Evolutionary conservation across 148 eudicot genomes (phyloP).

Genomic region (Diospyros lotus): DNA sequence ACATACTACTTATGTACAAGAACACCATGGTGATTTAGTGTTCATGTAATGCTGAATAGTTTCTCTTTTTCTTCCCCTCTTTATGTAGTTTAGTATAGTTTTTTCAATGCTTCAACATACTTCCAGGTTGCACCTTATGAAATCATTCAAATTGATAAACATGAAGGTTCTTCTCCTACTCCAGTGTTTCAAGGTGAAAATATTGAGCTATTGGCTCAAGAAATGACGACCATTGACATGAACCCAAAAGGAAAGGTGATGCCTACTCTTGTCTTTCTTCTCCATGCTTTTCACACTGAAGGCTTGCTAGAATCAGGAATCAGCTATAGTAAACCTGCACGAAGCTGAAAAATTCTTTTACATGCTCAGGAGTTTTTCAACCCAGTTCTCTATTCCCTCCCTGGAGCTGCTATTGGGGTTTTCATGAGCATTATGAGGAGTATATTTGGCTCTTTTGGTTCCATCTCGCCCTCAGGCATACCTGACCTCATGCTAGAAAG

Average conservation of each 20-base stretch:
- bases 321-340: neutral
- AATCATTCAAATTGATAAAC: too few species aligned
- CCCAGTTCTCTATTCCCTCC: conserved; percentile 32
- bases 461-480: conserved; percentile 32
- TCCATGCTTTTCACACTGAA: neutral
- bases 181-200: too few species aligned
- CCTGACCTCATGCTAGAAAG: conserved; percentile 26
- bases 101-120: neutral
- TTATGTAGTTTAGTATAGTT: neutral
- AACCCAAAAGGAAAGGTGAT: conserved; percentile 35
- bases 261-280: conserved; percentile 12
- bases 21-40: neutral
- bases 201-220: too few species aligned
- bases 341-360: conserved; percentile 3
- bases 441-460: conserved; percentile 40
- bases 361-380: conserved; percentile 12
- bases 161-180: too few species aligned
- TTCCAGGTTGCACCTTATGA: too few species aligned
- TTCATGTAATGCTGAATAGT: neutral
- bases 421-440: conserved; percentile 49
- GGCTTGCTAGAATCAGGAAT: neutral
- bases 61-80: neutral
- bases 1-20: neutral
- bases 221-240: too few species aligned
- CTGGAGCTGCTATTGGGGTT: conserved; percentile 60